Evolutionary conservation across 129 eudicot species (phyloP).

Genomic region (Apium graveolens): DNA sequence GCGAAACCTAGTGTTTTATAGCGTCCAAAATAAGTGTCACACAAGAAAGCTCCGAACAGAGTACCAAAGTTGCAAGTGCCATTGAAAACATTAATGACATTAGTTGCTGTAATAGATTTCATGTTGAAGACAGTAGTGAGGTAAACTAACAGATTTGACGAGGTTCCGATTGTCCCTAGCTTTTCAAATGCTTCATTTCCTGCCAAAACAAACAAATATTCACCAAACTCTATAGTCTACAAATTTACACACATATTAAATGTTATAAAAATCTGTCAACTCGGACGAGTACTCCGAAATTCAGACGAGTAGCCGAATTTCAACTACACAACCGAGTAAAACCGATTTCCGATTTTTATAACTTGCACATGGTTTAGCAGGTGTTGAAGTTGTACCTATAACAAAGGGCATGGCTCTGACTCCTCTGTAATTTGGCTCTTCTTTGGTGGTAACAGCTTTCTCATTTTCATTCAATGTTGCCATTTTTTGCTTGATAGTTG

Average conservation of each 20-base stretch:
- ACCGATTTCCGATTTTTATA: too few relatives aligned
- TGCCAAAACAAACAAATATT: not conserved
- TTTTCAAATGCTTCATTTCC: constrained; percentile 23
- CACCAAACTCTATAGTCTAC: not conserved
- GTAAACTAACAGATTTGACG: constrained; percentile 14
- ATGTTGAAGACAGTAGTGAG: constrained; percentile 24
- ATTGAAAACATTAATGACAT: constrained; percentile 14
- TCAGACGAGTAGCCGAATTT: too few relatives aligned
- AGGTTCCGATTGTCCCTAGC: constrained; percentile 17
- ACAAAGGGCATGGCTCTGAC: constrained; percentile 10
- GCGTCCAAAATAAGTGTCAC: constrained; percentile 20
- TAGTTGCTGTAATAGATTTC: constrained; percentile 20
- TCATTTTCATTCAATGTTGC: not conserved
- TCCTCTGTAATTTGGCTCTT: constrained; percentile 13
- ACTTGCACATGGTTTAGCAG: not conserved
- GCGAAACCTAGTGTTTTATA: constrained; percentile 20
- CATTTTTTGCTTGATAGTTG: not conserved
- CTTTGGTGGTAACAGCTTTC: not conserved
- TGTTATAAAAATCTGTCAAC: too few relatives aligned
- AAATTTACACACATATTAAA: too few relatives aligned
- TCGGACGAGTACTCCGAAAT: too few relatives aligned
- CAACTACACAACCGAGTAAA: too few relatives aligned
- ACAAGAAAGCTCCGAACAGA: constrained; percentile 11
- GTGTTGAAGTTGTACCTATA: not conserved
- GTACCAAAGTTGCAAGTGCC: constrained; percentile 20